These are phyloP conservation scores for Yarrowia divulgata DNA, from an alignment of 805 yeast species.

Conservation along the genomic window DNA sequence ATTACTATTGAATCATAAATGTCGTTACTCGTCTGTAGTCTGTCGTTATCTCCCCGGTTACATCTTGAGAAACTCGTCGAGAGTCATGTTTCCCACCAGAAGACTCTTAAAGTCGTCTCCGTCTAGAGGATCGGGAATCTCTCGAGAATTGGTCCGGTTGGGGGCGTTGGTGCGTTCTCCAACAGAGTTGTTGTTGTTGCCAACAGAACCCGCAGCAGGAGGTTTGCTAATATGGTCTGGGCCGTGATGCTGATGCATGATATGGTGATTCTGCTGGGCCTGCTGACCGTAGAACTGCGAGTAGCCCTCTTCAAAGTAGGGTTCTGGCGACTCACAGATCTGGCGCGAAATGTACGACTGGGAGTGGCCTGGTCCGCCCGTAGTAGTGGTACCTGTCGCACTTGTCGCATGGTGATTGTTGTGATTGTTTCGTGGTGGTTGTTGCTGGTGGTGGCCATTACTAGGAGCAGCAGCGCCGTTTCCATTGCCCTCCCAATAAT, in stretches of 20 bases:
- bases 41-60: not conserved
- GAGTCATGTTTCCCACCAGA: constrained; percentile 44
- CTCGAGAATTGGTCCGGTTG: constrained; percentile 27
- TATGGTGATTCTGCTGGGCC: constrained; percentile 27
- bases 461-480: not conserved
- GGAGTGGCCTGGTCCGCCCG: too few species aligned
- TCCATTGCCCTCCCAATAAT: constrained; percentile 19
- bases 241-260: constrained; percentile 10
- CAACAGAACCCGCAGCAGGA: not conserved
- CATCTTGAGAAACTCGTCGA: constrained; percentile 44
- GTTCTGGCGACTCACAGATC: constrained; percentile 15
- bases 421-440: not conserved
- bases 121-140: constrained; percentile 32
- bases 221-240: not conserved
- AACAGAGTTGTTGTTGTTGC: too few species aligned
- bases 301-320: constrained; percentile 22
- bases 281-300: constrained; percentile 34
- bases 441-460: not conserved
- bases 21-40: constrained; percentile 19
- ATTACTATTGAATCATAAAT: constrained; percentile 1
- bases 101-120: constrained; percentile 42
- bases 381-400: not conserved
- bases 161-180: not conserved
- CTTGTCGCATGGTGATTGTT: too few species aligned
- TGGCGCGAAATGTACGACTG: constrained; percentile 5